Percentiles rank a stretch among this genome's conserved stretches.
These are phyloP conservation scores for Karstenula rhodostoma DNA, from an alignment of 2,329 filamentous ascomycete species.

Conservation along the genomic window DNA sequence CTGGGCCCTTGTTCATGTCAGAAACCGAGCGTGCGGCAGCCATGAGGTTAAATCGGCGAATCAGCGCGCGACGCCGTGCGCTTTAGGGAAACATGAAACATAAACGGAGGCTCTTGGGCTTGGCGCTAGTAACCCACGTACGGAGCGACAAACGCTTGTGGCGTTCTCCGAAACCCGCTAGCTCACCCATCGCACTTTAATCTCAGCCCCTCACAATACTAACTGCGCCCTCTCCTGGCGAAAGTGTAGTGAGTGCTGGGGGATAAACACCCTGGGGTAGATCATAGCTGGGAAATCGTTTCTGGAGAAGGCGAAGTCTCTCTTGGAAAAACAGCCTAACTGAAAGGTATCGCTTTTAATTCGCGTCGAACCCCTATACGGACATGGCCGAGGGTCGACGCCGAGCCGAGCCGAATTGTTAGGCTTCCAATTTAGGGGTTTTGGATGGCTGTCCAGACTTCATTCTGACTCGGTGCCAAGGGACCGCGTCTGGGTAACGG, in stretches of 20 bases:
- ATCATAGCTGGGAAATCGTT: neutral
- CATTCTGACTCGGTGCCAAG: neutral
- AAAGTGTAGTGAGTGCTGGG: neutral
- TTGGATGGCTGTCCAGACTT: neutral
- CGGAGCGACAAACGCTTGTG: slow-evolving; percentile 33
- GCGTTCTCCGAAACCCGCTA: slow-evolving; percentile 39
- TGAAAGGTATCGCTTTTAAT: neutral
- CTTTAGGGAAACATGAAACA: slow-evolving; percentile 42
- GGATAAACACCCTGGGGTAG: neutral
- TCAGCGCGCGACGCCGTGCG: slow-evolving; percentile 24
- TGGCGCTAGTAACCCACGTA: slow-evolving; percentile 25
- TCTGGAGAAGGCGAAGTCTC: neutral
- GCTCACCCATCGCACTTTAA: slow-evolving; percentile 42
- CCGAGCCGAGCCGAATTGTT: neutral
- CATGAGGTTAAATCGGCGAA: slow-evolving; percentile 33
- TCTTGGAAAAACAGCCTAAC: neutral
- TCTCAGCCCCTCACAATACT: slow-evolving; percentile 15
- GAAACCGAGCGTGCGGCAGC: slow-evolving; percentile 33
- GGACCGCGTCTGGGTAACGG: neutral
- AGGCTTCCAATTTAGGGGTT: neutral
- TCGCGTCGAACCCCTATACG: neutral
- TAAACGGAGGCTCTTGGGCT: slow-evolving; percentile 24
- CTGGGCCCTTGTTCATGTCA: slow-evolving; percentile 24
- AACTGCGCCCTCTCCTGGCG: neutral
- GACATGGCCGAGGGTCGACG: neutral